phyloP scores from a whole-genome alignment of 306 rosid species.

The Canavalia ensiformis region DNA sequence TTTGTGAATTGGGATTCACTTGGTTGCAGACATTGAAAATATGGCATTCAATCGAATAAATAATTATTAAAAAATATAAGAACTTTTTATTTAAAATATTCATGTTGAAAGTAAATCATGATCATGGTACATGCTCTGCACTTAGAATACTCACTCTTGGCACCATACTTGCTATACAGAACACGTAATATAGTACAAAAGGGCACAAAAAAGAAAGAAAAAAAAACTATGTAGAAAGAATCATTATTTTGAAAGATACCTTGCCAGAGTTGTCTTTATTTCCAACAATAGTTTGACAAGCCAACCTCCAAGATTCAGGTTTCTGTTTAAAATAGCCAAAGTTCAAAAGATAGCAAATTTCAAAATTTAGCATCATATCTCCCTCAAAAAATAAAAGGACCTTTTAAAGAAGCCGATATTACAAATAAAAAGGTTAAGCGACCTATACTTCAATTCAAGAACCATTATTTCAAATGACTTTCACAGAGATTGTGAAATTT shows the following conservation, averaged over 20 bases:
- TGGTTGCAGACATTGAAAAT: not conserved
- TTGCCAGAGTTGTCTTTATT: conserved; percentile 89
- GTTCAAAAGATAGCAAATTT: conserved; percentile 31
- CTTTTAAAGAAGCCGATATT: not conserved
- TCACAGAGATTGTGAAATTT: conserved; percentile 10
- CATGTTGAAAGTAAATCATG: conserved; percentile 6
- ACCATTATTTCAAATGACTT: not conserved
- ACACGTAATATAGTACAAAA: not conserved
- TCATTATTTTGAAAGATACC: conserved; percentile 61
- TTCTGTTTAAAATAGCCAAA: conserved; percentile 61
- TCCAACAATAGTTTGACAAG: conserved; percentile 98
- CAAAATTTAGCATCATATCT: not conserved
- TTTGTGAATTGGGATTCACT: not conserved
- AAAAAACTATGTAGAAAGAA: conserved; percentile 17
- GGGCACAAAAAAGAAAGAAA: not conserved
- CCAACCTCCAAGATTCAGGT: conserved; percentile 94
- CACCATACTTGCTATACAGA: not conserved
- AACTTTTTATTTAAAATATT: not conserved
- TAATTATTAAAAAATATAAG: not conserved
- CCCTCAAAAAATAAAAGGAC: not conserved
- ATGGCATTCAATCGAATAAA: conserved; percentile 12
- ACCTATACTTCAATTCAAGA: not conserved
- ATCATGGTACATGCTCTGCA: conserved; percentile 14
- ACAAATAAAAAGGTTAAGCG: not conserved
- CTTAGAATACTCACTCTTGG: conserved; percentile 1